phyloP scores from a whole-genome alignment of 441 rosid species.

The Erodium trifolium region DNA sequence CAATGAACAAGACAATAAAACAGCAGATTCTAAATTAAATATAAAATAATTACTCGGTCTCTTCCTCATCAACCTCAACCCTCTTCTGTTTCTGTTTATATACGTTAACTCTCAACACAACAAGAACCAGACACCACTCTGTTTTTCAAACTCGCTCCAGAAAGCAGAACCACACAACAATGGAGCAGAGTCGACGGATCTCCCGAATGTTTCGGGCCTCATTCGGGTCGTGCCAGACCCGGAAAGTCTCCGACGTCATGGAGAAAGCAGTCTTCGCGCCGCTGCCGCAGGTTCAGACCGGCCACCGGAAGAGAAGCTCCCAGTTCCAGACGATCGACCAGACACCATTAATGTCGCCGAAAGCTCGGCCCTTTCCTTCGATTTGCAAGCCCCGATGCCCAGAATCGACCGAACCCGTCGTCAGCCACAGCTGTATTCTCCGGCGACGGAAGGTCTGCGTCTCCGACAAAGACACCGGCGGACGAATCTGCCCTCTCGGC shows the following conservation, averaged over 20 bases:
- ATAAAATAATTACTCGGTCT: background rate
- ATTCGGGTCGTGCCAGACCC: conserved; percentile 48
- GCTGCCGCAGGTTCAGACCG: conserved; percentile 20
- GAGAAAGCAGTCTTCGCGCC: conserved; percentile 39
- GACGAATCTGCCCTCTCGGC: background rate
- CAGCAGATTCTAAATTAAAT: conserved; percentile 12
- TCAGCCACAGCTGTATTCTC: conserved; percentile 25
- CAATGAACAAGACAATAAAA: conserved; percentile 28
- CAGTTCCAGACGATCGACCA: background rate
- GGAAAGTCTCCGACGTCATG: conserved; percentile 48
- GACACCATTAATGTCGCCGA: conserved; percentile 16
- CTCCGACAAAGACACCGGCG: conserved; percentile 15
- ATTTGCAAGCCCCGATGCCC: conserved; percentile 37
- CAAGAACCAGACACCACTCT: background rate
- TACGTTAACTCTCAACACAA: background rate
- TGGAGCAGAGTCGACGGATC: conserved; percentile 53
- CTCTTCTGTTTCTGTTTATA: conserved; percentile 9
- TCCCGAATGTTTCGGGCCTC: conserved; percentile 60
- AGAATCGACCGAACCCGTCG: conserved; percentile 15
- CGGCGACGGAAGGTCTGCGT: conserved; percentile 27
- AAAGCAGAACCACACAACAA: conserved; percentile 14
- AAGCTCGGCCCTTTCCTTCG: conserved; percentile 36
- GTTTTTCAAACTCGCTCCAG: background rate
- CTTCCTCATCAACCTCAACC: background rate
- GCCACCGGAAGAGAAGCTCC: background rate